Evolutionary conservation across 31 red algal species (phyloP).

Genomic region (Bonnemaisonia californica): DNA sequence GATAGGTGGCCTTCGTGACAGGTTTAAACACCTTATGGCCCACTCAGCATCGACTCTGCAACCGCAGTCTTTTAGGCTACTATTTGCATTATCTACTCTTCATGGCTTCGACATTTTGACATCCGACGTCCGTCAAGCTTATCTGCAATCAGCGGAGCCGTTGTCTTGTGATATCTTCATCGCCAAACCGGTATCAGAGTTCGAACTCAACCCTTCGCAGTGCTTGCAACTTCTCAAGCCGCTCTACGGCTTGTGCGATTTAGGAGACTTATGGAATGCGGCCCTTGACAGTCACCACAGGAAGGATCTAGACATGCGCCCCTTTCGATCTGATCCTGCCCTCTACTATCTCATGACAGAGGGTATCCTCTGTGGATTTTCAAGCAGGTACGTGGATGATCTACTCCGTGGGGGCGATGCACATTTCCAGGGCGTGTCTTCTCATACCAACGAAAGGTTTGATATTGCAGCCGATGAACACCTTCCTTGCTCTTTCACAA

Average conservation of each 20-base stretch:
- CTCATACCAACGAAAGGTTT: neutral
- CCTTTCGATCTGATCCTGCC: conserved; percentile 19
- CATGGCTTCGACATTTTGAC: conserved; percentile 1
- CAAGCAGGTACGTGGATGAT: neutral
- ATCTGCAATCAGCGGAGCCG: conserved; percentile 10
- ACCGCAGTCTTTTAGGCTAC: neutral
- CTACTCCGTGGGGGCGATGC: neutral
- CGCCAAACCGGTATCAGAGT: neutral
- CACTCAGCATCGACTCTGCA: neutral
- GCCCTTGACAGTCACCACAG: conserved; percentile 11
- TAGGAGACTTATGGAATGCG: conserved; percentile 4
- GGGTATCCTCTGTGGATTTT: neutral
- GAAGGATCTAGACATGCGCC: neutral
- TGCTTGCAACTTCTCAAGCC: neutral
- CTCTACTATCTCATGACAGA: neutral
- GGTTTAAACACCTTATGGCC: neutral
- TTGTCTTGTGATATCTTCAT: conserved; percentile 4
- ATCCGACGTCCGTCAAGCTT: neutral
- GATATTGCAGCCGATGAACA: neutral
- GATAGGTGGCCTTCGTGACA: neutral
- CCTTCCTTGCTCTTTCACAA: neutral
- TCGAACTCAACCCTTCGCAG: neutral
- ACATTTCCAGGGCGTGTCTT: too few species aligned
- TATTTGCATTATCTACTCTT: neutral
- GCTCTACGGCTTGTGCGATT: neutral